Conservation (phyloP, 768 basidiomycete genomes). For the Mycena kentingensis region DNA sequence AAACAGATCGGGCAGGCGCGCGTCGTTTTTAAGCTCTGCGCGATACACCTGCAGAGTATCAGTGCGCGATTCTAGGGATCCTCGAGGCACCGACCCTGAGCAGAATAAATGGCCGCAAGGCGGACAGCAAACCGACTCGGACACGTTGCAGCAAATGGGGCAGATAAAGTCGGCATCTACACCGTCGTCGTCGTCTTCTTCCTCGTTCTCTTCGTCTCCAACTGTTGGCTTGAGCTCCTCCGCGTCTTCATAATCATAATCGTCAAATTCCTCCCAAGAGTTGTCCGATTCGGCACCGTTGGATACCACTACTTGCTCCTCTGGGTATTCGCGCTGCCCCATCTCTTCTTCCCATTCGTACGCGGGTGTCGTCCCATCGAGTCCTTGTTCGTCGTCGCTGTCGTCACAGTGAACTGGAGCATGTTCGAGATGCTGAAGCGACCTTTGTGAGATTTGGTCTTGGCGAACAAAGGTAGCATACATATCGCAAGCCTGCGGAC, state of each 20-base stretch:
- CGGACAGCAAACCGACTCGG: conserved; percentile 12
- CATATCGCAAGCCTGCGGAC: conserved; percentile 21
- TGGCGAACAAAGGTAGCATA: conserved; percentile 1
- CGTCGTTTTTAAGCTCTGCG: conserved; percentile 1
- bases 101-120: conserved; percentile 23
- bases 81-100: conserved; percentile 6
- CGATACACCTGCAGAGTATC: conserved; percentile 9
- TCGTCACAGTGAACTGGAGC: conserved; percentile 24
- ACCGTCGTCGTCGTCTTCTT: conserved; percentile 7
- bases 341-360: conserved; percentile 24
- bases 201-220: background rate
- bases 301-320: conserved; percentile 25
- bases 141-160: conserved; percentile 7
- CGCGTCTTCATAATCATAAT: conserved; percentile 23
- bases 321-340: conserved; percentile 29
- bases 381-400: conserved; percentile 24
- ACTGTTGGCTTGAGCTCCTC: conserved; percentile 14
- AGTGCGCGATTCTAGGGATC: background rate
- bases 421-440: conserved; percentile 22
- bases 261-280: conserved; percentile 24
- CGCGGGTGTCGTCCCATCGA: conserved; percentile 15
- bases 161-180: conserved; percentile 8
- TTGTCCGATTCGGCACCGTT: conserved; percentile 33
- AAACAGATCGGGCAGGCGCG: conserved; percentile 16
- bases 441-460: background rate